These are phyloP conservation scores for Stephania cephalantha DNA, from an alignment of 164 flowering plant genomes.

Conservation along the genomic window DNA sequence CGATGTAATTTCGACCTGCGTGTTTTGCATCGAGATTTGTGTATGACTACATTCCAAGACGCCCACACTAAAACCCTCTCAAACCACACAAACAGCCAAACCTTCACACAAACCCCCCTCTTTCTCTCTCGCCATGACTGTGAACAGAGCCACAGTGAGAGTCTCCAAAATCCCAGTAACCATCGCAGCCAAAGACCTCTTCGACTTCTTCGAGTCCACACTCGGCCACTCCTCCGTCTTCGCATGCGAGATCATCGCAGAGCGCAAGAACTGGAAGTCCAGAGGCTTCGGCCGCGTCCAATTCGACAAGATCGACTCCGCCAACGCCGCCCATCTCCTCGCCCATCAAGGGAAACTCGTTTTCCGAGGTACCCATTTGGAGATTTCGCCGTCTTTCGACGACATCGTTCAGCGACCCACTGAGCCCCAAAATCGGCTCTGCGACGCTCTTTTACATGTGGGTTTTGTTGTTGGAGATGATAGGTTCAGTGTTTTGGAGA, in stretches of 20 bases:
- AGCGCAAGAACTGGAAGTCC: constrained; percentile 77
- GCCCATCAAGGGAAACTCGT: constrained; percentile 34
- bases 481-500: constrained; percentile 42
- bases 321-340: constrained; percentile 30
- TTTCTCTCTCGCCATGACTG: constrained; percentile 16
- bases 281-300: constrained; percentile 76
- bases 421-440: constrained; percentile 29
- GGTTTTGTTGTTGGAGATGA: constrained; percentile 46
- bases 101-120: background rate
- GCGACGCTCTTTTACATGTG: constrained; percentile 37
- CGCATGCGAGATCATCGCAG: constrained; percentile 64
- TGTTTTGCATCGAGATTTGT: background rate
- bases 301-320: constrained; percentile 46
- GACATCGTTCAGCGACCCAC: constrained; percentile 60
- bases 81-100: background rate
- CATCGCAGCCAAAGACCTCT: constrained; percentile 51
- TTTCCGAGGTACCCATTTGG: constrained; percentile 38
- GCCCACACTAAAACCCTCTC: background rate
- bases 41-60: no score
- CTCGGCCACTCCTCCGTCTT: constrained; percentile 53
- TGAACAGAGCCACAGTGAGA: constrained; percentile 38
- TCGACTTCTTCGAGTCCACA: constrained; percentile 44
- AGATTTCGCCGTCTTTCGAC: constrained; percentile 36
- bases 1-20: background rate
- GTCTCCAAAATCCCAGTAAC: constrained; percentile 57